These are phyloP conservation scores for Asterella californica DNA, from an alignment of 225 moss, liverwort and hornwort genomes.

Conservation along the genomic window DNA sequence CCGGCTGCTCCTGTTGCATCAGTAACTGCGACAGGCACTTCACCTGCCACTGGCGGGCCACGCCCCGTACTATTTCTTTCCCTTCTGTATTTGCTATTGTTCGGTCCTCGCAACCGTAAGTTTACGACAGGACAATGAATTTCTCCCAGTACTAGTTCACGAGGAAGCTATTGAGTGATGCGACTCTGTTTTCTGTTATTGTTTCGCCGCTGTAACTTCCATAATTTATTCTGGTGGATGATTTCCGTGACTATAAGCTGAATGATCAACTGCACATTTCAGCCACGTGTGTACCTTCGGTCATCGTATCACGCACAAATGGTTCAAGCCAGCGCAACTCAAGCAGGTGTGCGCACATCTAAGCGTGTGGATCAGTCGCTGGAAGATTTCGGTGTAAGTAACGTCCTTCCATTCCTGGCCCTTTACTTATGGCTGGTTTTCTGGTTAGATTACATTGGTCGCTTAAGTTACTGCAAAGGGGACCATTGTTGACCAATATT, in stretches of 20 bases:
- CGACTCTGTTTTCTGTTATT: neutral
- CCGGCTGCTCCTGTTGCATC: constrained; percentile 32
- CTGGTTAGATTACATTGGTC: neutral
- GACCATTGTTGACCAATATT: neutral
- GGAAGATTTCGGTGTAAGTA: constrained; percentile 79
- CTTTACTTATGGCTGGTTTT: neutral
- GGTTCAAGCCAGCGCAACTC: constrained; percentile 67
- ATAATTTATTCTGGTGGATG: neutral
- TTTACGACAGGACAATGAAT: no score
- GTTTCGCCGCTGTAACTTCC: neutral
- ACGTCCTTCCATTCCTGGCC: neutral
- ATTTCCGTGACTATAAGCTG: neutral
- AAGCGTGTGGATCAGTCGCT: constrained; percentile 95
- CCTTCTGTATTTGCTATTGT: neutral
- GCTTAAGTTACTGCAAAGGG: neutral
- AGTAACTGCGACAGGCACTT: constrained; percentile 29
- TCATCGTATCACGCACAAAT: constrained; percentile 65
- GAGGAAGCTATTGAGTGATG: neutral
- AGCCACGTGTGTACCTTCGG: constrained; percentile 87
- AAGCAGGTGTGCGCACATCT: constrained; percentile 83
- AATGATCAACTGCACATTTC: constrained; percentile 29
- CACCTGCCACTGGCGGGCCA: constrained; percentile 53
- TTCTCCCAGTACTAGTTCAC: no score
- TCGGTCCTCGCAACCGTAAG: no score
- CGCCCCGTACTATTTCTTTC: constrained; percentile 46